Conservation (phyloP, 768 basidiomycete genomes). For the Boletus subparvulus region DNA sequence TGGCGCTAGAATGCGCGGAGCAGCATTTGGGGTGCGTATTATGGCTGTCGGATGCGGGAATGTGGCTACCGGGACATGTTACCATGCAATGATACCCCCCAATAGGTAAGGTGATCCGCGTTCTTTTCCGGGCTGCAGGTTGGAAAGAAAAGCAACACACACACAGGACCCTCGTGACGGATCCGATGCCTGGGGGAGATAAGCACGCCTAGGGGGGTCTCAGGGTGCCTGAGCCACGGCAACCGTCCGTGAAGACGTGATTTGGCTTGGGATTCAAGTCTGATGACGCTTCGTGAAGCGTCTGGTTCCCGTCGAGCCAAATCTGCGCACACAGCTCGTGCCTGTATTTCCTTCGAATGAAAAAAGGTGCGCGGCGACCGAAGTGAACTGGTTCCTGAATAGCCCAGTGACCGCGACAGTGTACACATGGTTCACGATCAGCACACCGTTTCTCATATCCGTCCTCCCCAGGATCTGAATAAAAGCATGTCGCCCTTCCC, state of each 20-base stretch:
- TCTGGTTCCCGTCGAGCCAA: conserved; percentile 9
- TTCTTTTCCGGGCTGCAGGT: neutral
- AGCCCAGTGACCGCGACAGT: conserved; percentile 19
- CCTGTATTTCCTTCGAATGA: conserved; percentile 21
- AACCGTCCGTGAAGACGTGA: conserved; percentile 5
- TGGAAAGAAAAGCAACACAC: neutral
- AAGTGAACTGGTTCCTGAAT: conserved; percentile 26
- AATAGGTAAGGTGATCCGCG: neutral
- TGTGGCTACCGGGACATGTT: neutral
- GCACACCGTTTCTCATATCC: conserved; percentile 24
- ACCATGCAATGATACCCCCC: neutral
- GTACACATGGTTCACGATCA: conserved; percentile 19
- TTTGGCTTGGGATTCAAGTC: conserved; percentile 8
- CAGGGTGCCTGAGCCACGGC: neutral
- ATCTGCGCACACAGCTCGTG: conserved; percentile 12
- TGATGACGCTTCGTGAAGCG: conserved; percentile 14
- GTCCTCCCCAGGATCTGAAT: conserved; percentile 10
- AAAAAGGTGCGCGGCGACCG: conserved; percentile 25
- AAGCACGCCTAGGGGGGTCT: neutral
- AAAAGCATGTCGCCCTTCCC: conserved; percentile 20
- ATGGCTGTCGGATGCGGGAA: neutral
- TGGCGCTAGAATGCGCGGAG: conserved; percentile 2
- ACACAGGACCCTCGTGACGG: conserved; percentile 1
- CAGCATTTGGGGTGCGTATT: conserved; percentile 1
- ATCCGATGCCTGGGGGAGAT: conserved; percentile 13